Conservation (phyloP, 164 flowering plant genomes). For the Vitis labrusca region DNA sequence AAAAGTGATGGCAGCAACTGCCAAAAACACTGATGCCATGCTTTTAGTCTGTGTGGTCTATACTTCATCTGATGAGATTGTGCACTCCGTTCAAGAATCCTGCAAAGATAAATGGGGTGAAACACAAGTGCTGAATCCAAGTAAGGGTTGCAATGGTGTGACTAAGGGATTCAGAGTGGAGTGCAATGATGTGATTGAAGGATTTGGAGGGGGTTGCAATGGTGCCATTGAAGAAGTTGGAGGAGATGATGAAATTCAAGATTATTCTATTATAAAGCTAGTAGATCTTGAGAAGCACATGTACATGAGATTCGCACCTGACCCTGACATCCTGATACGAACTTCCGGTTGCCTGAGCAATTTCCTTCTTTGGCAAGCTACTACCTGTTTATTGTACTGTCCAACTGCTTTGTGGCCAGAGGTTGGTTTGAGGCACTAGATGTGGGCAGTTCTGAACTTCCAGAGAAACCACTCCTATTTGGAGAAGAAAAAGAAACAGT, state of each 20-base stretch:
- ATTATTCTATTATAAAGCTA: conserved; percentile 22
- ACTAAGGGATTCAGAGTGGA: neutral
- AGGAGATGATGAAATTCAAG: neutral
- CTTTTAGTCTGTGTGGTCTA: conserved; percentile 67
- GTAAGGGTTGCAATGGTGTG: neutral
- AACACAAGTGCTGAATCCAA: neutral
- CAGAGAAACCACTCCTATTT: conserved; percentile 44
- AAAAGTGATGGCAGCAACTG: conserved; percentile 58
- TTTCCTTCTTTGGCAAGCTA: conserved; percentile 81
- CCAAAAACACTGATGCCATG: conserved; percentile 37
- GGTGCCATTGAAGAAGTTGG: neutral
- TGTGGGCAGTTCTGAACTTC: conserved; percentile 64
- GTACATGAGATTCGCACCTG: conserved; percentile 64
- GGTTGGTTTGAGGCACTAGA: conserved; percentile 57
- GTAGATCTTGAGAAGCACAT: conserved; percentile 65
- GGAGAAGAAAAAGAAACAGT: conserved; percentile 50
- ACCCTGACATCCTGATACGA: conserved; percentile 69
- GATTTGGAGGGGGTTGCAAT: neutral
- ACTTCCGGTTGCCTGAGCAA: conserved; percentile 88
- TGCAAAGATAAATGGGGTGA: conserved; percentile 33
- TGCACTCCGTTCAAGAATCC: conserved; percentile 49
- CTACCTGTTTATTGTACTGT: conserved; percentile 45
- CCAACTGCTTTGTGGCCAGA: conserved; percentile 80
- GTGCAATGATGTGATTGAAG: neutral
- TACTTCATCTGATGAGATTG: conserved; percentile 70